Base-by-base conservation (phyloP, 2,329 filamentous ascomycete genomes). In the Fusarium sp. region DNA sequence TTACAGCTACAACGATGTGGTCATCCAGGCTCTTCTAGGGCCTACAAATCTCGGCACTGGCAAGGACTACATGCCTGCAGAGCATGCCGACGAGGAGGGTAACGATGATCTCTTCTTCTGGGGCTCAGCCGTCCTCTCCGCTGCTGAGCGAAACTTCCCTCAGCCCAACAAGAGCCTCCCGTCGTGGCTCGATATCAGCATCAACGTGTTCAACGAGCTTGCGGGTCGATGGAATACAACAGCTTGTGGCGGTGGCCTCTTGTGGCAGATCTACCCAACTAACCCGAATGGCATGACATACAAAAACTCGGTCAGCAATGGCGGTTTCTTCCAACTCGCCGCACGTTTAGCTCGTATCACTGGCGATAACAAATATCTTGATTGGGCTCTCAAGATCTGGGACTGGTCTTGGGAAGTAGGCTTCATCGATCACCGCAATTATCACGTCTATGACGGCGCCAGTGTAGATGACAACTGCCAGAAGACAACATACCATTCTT, bases 291-390 rank as follows among this genome's bases (percentile, higher is more conserved):
- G 94, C 20, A 91, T 95, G 80, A 87, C 90, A 78, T 96, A 97
- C 88, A 96, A 95, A 83, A 96, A 96, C 84, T 88, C 91, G 11
- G 89, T 95, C 75, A 91, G 91, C 70, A 96, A 96, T 81, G 94
- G 93, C 47, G 91, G 91, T n/a, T 90, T 96, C 79, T 95, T 97
- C 82, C 92, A 95, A 78, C 87, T 97, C 18, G 91, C 92, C 8
- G 93, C 94, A 2, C 91, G 94, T 24, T 86, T 96, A 20, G 92
- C 91, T 32, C 89, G 91, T 52, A 91, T 89, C 68, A 93, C 91
- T 0, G 90, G 89, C 22, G 91, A 93, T 77, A 81, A 87, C 56
- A 92, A 89, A 0, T 93, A 93, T 76, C 71, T 84, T 20, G 87
- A 92, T 24, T 94, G 92, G 92, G 91, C 92, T 3, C 81, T 86